These are phyloP conservation scores for Picochlorum sp. DNA, from an alignment of 139 green algal genomes.

Conservation along the genomic window DNA sequence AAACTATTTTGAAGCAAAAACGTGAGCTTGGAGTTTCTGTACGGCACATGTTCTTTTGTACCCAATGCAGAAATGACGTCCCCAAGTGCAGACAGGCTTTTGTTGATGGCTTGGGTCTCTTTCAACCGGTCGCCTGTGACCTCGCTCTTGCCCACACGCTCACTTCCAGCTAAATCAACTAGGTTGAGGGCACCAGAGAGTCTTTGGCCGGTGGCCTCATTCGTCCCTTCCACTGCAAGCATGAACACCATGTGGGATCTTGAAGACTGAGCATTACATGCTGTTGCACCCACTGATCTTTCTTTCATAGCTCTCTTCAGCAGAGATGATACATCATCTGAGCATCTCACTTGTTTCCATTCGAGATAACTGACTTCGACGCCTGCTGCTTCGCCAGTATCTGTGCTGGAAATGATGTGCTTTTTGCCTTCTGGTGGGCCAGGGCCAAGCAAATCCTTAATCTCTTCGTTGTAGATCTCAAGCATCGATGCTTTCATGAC, in stretches of 20 bases:
- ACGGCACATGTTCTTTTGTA: constrained; percentile 69
- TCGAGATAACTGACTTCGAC: constrained; percentile 17
- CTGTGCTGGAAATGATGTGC: constrained; percentile 19
- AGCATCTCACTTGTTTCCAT: constrained; percentile 15
- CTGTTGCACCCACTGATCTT: constrained; percentile 47
- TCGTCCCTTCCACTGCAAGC: constrained; percentile 73
- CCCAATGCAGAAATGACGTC: constrained; percentile 79
- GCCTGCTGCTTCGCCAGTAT: constrained; percentile 5
- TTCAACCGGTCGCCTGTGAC: constrained; percentile 70
- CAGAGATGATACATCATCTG: constrained; percentile 14
- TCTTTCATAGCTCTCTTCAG: constrained; percentile 23
- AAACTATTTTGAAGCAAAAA: constrained; percentile 62
- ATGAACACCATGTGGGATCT: constrained; percentile 91
- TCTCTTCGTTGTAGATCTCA: constrained; percentile 80
- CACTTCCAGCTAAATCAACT: constrained; percentile 86
- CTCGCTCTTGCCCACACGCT: constrained; percentile 58
- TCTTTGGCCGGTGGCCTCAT: constrained; percentile 47
- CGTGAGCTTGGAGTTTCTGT: constrained; percentile 94
- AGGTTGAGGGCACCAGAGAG: constrained; percentile 71
- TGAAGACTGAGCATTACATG: constrained; percentile 84
- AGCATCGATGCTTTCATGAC: constrained; percentile 29
- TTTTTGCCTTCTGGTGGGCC: constrained; percentile 28
- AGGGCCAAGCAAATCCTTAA: constrained; percentile 74
- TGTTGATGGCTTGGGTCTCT: constrained; percentile 94
- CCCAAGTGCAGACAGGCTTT: constrained; percentile 67